Percentiles rank a stretch among this genome's conserved stretches.
These are phyloP conservation scores for Cystobasidium tubakii DNA, from an alignment of 768 basidiomycete genomes.

Conservation along the genomic window DNA sequence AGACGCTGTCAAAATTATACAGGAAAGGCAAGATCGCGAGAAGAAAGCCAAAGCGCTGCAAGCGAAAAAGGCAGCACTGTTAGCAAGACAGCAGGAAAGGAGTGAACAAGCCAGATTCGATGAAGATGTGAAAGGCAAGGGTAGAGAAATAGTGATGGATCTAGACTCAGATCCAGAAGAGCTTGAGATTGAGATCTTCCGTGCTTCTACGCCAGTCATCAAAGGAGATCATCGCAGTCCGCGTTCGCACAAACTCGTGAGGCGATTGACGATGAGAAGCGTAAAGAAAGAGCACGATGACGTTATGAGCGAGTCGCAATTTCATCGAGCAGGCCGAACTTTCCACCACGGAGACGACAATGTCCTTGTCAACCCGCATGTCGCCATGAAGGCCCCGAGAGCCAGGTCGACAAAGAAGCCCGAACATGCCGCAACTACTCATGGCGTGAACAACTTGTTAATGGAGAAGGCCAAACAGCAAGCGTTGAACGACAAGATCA, in stretches of 20 bases:
- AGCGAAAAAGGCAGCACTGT: conserved; percentile 22
- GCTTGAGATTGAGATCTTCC: conserved; percentile 5
- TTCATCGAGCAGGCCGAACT: conserved; percentile 21
- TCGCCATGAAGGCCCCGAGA: background rate
- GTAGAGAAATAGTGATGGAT: conserved; percentile 8
- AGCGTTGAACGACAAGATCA: background rate
- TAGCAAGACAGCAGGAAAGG: conserved; percentile 13
- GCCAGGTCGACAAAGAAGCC: background rate
- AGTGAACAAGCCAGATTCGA: background rate
- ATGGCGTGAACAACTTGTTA: background rate
- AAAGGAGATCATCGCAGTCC: background rate
- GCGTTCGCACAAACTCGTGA: background rate
- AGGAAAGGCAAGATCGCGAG: background rate
- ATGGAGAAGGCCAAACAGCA: conserved; percentile 16
- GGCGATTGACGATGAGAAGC: background rate
- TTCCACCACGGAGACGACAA: conserved; percentile 4
- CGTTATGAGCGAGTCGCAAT: conserved; percentile 24
- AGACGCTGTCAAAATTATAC: background rate
- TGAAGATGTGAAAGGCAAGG: conserved; percentile 23
- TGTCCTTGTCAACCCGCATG: conserved; percentile 18
- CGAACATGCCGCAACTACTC: background rate
- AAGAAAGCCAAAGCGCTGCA: background rate
- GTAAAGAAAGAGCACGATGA: conserved; percentile 23
- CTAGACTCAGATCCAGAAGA: conserved; percentile 19
- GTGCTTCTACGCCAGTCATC: conserved; percentile 9